Conservation (phyloP, 2,329 filamentous ascomycete species). For the Aureobasidium musti region DNA sequence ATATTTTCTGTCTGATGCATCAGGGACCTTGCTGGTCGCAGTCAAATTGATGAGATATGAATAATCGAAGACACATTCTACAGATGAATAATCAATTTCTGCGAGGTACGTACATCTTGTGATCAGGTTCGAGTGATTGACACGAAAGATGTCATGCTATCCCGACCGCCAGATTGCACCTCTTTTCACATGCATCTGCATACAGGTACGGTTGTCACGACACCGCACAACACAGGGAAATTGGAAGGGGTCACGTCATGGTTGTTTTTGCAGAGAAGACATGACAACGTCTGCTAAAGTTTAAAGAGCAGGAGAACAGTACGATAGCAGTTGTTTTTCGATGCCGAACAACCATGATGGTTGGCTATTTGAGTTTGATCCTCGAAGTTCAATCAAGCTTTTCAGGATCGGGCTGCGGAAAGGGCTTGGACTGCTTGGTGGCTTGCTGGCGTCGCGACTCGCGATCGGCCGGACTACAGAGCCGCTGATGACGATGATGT, state of each 20-base stretch:
- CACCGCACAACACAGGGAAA: background rate
- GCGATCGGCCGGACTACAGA: background rate
- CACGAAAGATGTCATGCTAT: conserved; percentile 1
- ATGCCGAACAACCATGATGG: conserved; percentile 13
- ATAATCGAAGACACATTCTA: background rate
- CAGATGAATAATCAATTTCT: background rate
- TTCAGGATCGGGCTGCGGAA: conserved; percentile 1
- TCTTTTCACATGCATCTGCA: conserved; percentile 11
- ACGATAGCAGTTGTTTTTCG: background rate
- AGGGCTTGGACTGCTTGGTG: conserved; percentile 24
- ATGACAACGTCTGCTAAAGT: conserved; percentile 2
- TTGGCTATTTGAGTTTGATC: background rate
- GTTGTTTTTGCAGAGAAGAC: background rate
- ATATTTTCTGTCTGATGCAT: background rate
- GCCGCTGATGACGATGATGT: background rate
- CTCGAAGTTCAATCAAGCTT: conserved; percentile 15
- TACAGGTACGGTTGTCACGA: conserved; percentile 12
- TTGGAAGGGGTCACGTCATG: background rate
- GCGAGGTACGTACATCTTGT: background rate
- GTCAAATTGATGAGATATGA: background rate
- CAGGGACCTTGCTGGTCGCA: background rate
- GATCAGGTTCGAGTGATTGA: background rate
- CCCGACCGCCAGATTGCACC: background rate
- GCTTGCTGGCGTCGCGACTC: conserved; percentile 3
- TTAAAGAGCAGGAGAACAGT: background rate